Conservation (phyloP, 129 eudicot genomes). For the Pulicaria dysenterica region DNA sequence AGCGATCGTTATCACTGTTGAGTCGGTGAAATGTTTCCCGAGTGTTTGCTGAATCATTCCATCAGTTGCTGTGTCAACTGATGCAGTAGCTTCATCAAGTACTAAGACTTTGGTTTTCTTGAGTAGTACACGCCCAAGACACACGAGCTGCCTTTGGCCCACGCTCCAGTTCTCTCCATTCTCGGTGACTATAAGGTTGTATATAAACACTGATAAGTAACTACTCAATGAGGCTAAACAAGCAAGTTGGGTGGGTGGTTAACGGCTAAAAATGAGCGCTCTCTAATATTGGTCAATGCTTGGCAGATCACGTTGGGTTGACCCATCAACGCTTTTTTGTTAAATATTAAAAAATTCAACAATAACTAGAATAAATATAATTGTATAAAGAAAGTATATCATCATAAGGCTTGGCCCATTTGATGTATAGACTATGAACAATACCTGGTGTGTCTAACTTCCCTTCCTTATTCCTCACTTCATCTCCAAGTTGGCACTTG, state of each 20-base stretch:
- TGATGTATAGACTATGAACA: neutral
- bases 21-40: constrained; percentile 54
- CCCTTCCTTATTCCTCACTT: constrained; percentile 72
- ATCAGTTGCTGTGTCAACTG: constrained; percentile 95
- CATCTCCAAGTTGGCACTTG: constrained; percentile 88
- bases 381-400: neutral
- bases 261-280: no score
- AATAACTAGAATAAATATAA: no score
- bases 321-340: no score
- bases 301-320: no score
- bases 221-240: neutral
- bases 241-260: no score
- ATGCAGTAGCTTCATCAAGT: constrained; percentile 89
- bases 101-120: constrained; percentile 70
- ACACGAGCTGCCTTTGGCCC: constrained; percentile 75
- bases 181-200: constrained; percentile 36
- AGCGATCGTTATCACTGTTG: constrained; percentile 79
- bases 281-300: neutral
- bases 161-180: constrained; percentile 85
- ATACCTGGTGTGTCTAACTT: constrained; percentile 72
- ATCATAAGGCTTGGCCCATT: neutral
- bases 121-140: constrained; percentile 83
- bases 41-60: constrained; percentile 80
- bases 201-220: neutral
- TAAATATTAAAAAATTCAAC: no score